Conservation (phyloP, 2,329 filamentous ascomycete genomes). For the Ascochyta rabiei region DNA sequence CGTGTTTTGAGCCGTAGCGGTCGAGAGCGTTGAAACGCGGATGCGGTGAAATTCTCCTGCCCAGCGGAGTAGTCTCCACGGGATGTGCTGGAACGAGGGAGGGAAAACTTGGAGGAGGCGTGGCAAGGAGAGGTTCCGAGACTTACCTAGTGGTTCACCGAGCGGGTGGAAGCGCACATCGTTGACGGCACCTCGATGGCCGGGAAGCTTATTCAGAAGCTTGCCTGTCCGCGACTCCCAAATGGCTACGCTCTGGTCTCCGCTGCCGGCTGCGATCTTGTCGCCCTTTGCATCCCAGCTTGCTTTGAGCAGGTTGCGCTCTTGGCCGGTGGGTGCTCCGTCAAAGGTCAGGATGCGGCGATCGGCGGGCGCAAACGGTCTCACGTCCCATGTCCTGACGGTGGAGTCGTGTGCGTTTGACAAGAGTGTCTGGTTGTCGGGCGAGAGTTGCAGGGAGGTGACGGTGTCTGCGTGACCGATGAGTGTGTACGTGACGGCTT, state of each 20-base stretch:
- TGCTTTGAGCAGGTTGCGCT: slow-evolving; percentile 88
- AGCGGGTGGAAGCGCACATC: slow-evolving; percentile 88
- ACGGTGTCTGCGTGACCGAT: slow-evolving; percentile 90
- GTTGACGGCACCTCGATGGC: slow-evolving; percentile 94
- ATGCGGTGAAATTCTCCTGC: slow-evolving; percentile 2
- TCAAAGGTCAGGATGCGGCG: slow-evolving; percentile 87
- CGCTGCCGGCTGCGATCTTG: slow-evolving; percentile 85
- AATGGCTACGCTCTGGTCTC: slow-evolving; percentile 87
- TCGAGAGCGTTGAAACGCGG: slow-evolving; percentile 22
- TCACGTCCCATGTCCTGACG: slow-evolving; percentile 92
- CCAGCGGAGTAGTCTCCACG: slow-evolving; percentile 1
- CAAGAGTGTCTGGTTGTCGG: slow-evolving; percentile 86
- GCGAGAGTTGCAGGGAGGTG: slow-evolving; percentile 88
- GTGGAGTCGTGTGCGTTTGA: slow-evolving; percentile 96
- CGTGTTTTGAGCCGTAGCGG: slow-evolving; percentile 8
- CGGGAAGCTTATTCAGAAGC: slow-evolving; percentile 90
- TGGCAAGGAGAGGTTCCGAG: slow-evolving; percentile 1
- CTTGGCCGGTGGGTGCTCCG: slow-evolving; percentile 83
- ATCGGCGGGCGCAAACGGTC: slow-evolving; percentile 90
- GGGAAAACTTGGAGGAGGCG: not conserved
- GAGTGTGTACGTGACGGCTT: slow-evolving; percentile 84
- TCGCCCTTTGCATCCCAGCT: slow-evolving; percentile 90
- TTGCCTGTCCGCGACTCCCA: slow-evolving; percentile 92
- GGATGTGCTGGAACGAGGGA: not conserved
- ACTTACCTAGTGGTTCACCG: slow-evolving; percentile 86